Percentiles rank a stretch among this genome's conserved stretches.
Conservation (phyloP, 1,139 yeast species). For the Oligophagozyma castellii region DNA sequence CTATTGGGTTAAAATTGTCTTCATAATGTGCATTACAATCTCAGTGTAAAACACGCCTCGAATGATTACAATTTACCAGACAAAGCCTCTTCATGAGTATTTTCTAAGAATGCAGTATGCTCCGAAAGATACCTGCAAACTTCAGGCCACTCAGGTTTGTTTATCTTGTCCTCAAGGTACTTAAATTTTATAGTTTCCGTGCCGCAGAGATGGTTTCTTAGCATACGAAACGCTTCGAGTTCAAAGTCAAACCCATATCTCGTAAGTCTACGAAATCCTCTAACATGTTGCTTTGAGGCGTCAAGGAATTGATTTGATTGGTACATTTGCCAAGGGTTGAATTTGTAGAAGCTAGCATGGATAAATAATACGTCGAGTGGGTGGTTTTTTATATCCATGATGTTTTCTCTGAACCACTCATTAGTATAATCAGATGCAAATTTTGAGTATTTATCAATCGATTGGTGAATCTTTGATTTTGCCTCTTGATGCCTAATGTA, state of each 20-base stretch:
- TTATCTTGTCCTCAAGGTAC: conserved; percentile 5
- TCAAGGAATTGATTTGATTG: conserved; percentile 31
- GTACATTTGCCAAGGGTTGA: conserved; percentile 42
- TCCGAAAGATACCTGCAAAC: conserved; percentile 12
- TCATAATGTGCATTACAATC: too few relatives aligned
- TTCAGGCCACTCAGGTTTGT: conserved; percentile 6
- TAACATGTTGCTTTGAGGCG: conserved; percentile 27
- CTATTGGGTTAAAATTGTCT: too few relatives aligned
- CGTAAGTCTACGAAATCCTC: conserved; percentile 9
- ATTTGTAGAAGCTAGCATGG: conserved; percentile 54
- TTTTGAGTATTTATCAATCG: conserved; percentile 4
- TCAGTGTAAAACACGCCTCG: too few relatives aligned
- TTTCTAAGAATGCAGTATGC: conserved; percentile 8
- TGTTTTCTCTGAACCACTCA: conserved; percentile 6
- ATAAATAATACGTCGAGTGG: conserved; percentile 29
- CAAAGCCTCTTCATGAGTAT: conserved; percentile 7
- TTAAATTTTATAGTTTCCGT: neutral
- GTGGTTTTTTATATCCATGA: conserved; percentile 7
- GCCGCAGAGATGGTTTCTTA: conserved; percentile 1
- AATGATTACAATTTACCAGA: too few relatives aligned
- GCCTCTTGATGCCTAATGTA: conserved; percentile 20
- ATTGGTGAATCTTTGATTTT: conserved; percentile 4
- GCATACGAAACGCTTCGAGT: neutral
- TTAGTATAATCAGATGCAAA: conserved; percentile 9
- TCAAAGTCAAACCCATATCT: conserved; percentile 1